These are phyloP conservation scores for Kwoniella bestiolae DNA, from an alignment of 768 basidiomycete species.

Conservation along the genomic window DNA sequence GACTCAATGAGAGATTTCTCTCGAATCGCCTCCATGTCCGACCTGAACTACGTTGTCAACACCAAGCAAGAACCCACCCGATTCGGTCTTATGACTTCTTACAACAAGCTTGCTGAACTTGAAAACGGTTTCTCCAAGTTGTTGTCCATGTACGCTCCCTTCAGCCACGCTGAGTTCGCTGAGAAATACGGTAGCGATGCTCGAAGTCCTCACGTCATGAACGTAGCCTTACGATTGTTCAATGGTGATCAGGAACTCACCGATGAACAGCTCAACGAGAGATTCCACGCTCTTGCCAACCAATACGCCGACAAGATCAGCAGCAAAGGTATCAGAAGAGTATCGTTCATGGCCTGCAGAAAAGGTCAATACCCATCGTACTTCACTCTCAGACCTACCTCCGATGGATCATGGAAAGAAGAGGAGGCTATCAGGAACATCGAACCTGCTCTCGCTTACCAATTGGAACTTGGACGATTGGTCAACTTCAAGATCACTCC, in stretches of 20 bases:
- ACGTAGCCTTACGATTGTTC: slow-evolving; percentile 88
- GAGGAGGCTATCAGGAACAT: slow-evolving; percentile 97
- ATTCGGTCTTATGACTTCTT: slow-evolving; percentile 88
- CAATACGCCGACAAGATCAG: slow-evolving; percentile 66
- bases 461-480: slow-evolving; percentile 92
- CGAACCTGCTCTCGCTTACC: slow-evolving; percentile 96
- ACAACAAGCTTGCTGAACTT: slow-evolving; percentile 73
- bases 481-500: slow-evolving; percentile 96
- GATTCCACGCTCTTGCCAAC: slow-evolving; percentile 74
- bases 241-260: slow-evolving; percentile 79
- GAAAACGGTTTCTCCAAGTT: slow-evolving; percentile 75
- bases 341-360: slow-evolving; percentile 89
- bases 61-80: slow-evolving; percentile 81
- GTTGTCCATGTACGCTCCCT: slow-evolving; percentile 72
- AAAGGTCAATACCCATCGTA: slow-evolving; percentile 90
- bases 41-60: slow-evolving; percentile 89
- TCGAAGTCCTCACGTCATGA: slow-evolving; percentile 89
- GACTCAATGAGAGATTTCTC: slow-evolving; percentile 62
- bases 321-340: slow-evolving; percentile 83
- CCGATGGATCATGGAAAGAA: slow-evolving; percentile 75
- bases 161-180: slow-evolving; percentile 71
- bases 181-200: slow-evolving; percentile 73
- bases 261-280: slow-evolving; percentile 72
- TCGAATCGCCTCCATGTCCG: slow-evolving; percentile 91
- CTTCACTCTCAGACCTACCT: slow-evolving; percentile 79